phyloP scores from a whole-genome alignment of 495 filamentous ascomycete genomes.

The Penicillium subrubescens region DNA sequence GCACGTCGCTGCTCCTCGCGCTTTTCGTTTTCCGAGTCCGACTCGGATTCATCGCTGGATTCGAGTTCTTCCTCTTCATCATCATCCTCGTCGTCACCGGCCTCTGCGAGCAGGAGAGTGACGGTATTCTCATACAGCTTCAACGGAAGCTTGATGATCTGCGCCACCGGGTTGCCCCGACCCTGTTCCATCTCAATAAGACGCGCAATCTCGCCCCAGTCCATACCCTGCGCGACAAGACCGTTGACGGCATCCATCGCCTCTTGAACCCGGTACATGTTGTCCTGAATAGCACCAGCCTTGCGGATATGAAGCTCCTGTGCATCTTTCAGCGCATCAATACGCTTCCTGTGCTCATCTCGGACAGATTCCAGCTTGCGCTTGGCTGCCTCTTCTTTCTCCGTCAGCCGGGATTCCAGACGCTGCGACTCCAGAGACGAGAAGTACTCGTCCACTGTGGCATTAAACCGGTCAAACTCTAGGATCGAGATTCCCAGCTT shows the following conservation, averaged over 20 bases:
- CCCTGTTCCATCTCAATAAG: slow-evolving; percentile 85
- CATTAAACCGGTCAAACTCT: slow-evolving; percentile 82
- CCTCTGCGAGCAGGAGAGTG: slow-evolving; percentile 77
- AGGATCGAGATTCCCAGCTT: slow-evolving; percentile 65
- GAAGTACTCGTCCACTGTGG: slow-evolving; percentile 93
- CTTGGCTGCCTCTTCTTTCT: slow-evolving; percentile 78
- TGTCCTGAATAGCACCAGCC: slow-evolving; percentile 85
- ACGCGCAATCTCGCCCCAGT: slow-evolving; percentile 88
- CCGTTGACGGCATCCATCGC: slow-evolving; percentile 89
- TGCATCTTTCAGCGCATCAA: slow-evolving; percentile 75
- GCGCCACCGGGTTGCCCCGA: slow-evolving; percentile 79
- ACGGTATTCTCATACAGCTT: slow-evolving; percentile 87
- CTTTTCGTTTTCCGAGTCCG: slow-evolving; percentile 58
- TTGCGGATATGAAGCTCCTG: slow-evolving; percentile 87
- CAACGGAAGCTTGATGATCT: slow-evolving; percentile 83
- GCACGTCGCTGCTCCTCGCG: slow-evolving; percentile 32
- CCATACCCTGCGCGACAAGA: slow-evolving; percentile 89
- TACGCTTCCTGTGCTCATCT: slow-evolving; percentile 77
- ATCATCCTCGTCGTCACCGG: slow-evolving; percentile 55
- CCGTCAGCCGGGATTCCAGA: slow-evolving; percentile 77
- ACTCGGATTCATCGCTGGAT: slow-evolving; percentile 62
- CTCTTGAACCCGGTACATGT: slow-evolving; percentile 85
- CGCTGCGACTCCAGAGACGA: slow-evolving; percentile 95
- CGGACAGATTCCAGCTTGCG: slow-evolving; percentile 79
- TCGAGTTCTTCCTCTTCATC: slow-evolving; percentile 55